A percentile compares a stretch with the other conserved stretches of the same genome.
Evolutionary conservation across 108 stramenopile genomes (phyloP).

Genomic region (Aurantiochytrium sp.): DNA sequence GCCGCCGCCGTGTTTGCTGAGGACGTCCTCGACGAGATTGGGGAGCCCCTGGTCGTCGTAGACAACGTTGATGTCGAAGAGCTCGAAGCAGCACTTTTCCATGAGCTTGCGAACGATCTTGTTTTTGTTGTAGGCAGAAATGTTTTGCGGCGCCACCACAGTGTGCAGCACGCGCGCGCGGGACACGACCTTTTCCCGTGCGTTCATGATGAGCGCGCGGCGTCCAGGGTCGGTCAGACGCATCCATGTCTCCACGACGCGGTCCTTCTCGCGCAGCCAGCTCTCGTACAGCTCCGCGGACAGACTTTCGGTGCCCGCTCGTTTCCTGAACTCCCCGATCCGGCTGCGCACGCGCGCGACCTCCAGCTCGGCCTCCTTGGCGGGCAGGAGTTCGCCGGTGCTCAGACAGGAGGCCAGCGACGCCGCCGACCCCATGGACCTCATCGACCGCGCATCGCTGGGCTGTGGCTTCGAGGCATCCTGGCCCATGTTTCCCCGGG

Average conservation of each 20-base stretch:
- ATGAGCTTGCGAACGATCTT: conserved; percentile 12
- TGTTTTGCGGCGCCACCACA: neutral
- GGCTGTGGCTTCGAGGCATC: neutral
- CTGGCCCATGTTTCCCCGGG: neutral
- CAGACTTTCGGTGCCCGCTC: neutral
- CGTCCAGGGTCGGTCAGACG: neutral
- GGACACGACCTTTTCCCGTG: neutral
- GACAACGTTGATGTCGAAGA: conserved; percentile 18
- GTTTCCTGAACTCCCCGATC: neutral
- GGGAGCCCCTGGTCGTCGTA: conserved; percentile 13
- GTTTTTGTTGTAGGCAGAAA: neutral
- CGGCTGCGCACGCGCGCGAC: neutral
- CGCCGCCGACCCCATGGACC: neutral
- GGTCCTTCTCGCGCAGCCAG: neutral
- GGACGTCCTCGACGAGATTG: neutral
- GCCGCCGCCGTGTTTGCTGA: neutral
- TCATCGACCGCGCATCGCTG: neutral
- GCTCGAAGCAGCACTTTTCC: neutral
- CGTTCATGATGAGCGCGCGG: neutral
- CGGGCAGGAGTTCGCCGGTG: neutral
- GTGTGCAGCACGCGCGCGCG: neutral
- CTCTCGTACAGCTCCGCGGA: neutral
- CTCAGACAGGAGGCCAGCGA: neutral
- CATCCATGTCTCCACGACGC: neutral
- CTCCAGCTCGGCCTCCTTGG: neutral